Base-by-base conservation (phyloP, 345 rosid genomes). In the Brassica carinata region DNA sequence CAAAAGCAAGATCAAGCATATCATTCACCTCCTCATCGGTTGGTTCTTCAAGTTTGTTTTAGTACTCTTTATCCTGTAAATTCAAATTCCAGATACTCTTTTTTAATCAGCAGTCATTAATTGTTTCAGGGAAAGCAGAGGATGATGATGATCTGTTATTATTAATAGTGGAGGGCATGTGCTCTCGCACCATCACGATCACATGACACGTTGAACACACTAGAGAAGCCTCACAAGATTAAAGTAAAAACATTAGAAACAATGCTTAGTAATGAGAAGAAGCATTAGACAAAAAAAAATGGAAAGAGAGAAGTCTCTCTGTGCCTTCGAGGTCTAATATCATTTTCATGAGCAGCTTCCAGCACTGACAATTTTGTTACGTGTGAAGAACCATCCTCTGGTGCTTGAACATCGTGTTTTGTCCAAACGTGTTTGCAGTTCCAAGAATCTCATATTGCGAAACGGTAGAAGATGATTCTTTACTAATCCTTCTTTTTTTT, bases 311-410 rank as follows among this genome's bases (percentile, higher is more conserved):
- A 38, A 8, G 2, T 8, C 11, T 38, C 45, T 38, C 11, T 38
- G 45, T 38, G 45, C 45, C 45, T 38, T 38, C 11, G 11, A 38
- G 45, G 45, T 38, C 45, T 8, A 95, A 23, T 91, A 78, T 93
- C 99, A 82, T 91, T 89, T 84, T 90, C 93, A 77, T 91, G 93
- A 72, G 99, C 98, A 51, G 99, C 99, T 89, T 95, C 98, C 31
- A 95, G 84, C 88, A 93, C 88, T 0, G 98, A 93, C 97, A 88
- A 23, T 95, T 77, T 96, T 38, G 45, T 33, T 33, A 5, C 38
- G 38, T 33, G 38, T 31, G 34, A 33, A 34, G 38, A 34, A 34
- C 38, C 38, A 34, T 96, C 99, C 87, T 93, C 98, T 96, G 26
- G 26, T 23, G 26, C 26, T 23, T 23, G 26, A 26, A 85, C 78